Base-by-base conservation (phyloP, 179 eudicot species). In the Beta macrorhiza region DNA sequence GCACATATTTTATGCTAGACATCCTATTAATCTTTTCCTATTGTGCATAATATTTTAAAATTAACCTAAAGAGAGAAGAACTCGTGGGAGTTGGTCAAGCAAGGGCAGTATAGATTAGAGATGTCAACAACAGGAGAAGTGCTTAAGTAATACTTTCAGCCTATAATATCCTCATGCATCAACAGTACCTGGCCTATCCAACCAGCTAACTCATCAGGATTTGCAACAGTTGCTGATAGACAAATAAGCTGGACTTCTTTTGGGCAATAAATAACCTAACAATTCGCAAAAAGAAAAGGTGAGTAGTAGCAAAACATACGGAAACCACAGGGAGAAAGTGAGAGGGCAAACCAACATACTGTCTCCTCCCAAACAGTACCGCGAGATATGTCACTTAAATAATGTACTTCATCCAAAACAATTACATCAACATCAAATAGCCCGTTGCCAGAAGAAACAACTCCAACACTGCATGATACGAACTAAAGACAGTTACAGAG, bases 291-390 rank as follows among this genome's bases (percentile, higher is more conserved):
- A 53, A 64, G 67, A n/a, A 67, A 72, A 20, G 71, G 79, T 32
- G 68, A 5, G 53, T 70, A 45, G 57, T 56, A 53, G 52, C 37
- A 79, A 67, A 59, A 67, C 53, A 44, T 29, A 77, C 74, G 22
- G 78, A 56, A 67, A 51, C 75, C 57, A 45, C 76, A 77, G 44
- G 55, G 72, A 56, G 37, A 83, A 82, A 57, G 63, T 63, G 72
- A 67, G 55, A 62, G 86, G 85, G 78, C 74, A 79, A 84, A 72
- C 71, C 72, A 63, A 82, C 87, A 47, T 87, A 96, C 99, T 67
- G 92, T 96, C 86, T 96, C 99, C 89, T 96, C 99, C 99, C 99
- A 96, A 67, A 96, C 99, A 79, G 99, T 94, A 82, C 99, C 99
- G 82, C 99, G 92, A 79, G 96, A 92, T 73, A 92, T 92, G 88